Base-by-base conservation (phyloP, 257 asterid species). In the Scutellaria baicalensis region DNA sequence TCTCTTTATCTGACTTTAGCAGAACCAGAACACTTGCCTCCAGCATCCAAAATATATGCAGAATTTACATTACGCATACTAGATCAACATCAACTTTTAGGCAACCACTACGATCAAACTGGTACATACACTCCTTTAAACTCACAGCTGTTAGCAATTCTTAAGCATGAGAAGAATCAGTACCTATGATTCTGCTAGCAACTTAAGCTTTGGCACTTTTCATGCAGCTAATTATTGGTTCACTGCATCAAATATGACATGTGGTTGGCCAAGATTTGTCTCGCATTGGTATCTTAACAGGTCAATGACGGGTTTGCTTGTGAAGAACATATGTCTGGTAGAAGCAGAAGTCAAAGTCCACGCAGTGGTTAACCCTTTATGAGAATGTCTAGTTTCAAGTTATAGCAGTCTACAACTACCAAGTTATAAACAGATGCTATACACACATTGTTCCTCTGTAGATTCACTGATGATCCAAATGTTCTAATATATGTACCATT, bases 211-310 rank as follows among this genome's bases (percentile, higher is more conserved):
- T 64, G 20, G 5, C 13, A 4, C 48, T 44, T 43, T 8, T 59
- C 65, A 33, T 83, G 88, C 91, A 91, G 97, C 76, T 62, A 84
- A 69, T 44, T 80, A 78, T 38, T 90, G 92, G 97, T 91, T 84
- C 81, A 76, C 84, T 63, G 63, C 76, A 47, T 66, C 85, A 16
- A 80, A 50, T 49, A 39, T 81, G 8, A 60, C 73, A 12, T 74
- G 83, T 35, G 96, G 95, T 14, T 87, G 92, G 92, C 85, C 84
- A 66, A 76, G 87, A 78, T 89, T 79, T 47, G 71, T 85, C 42
- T 79, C 88, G 1, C 63, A 79, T n/a, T 75, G 20, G 38, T 78
- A 76, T 69, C 80, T 89, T 63, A 66, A 74, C 59, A 38, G 10
- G 71, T 42, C 81, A 1, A 27, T 52, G 6, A 4, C 44, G 9